phyloP scores from a whole-genome alignment of 23 red algal genomes.

The Gracilaria domingensis region DNA sequence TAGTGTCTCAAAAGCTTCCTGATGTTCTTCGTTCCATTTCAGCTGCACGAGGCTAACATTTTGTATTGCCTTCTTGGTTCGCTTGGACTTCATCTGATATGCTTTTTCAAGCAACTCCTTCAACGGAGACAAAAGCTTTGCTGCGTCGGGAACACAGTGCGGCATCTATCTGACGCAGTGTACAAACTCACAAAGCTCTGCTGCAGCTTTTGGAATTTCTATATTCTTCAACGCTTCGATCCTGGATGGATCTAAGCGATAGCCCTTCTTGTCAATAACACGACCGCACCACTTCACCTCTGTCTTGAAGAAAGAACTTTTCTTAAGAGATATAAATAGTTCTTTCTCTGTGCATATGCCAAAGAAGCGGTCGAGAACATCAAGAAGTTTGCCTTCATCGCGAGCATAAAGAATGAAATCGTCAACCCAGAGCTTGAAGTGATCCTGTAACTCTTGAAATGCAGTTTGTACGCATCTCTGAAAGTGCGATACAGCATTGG shows the following conservation, averaged over 20 bases:
- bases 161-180: constrained; percentile 46
- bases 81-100: not conserved
- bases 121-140: not conserved
- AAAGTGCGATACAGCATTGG: constrained; percentile 45
- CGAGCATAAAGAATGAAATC: constrained; percentile 36
- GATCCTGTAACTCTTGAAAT: constrained; percentile 7
- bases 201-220: constrained; percentile 23
- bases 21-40: constrained; percentile 11
- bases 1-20: constrained; percentile 13
- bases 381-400: constrained; percentile 5
- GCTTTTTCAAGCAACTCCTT: constrained; percentile 25
- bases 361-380: not conserved
- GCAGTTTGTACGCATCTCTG: not conserved
- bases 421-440: constrained; percentile 47
- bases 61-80: not conserved
- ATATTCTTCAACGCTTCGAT: constrained; percentile 14
- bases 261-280: constrained; percentile 22
- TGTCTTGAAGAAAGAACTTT: constrained; percentile 14
- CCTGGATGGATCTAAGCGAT: constrained; percentile 20
- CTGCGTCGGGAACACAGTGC: constrained; percentile 5
- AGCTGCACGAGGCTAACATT: not conserved
- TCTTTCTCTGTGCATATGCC: not conserved
- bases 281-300: constrained; percentile 42
- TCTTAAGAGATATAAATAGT: constrained; percentile 17
- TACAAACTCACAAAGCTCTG: constrained; percentile 31